Evolutionary conservation across 2,329 filamentous ascomycete genomes (phyloP).

Genomic region (Botryotinia calthae): DNA sequence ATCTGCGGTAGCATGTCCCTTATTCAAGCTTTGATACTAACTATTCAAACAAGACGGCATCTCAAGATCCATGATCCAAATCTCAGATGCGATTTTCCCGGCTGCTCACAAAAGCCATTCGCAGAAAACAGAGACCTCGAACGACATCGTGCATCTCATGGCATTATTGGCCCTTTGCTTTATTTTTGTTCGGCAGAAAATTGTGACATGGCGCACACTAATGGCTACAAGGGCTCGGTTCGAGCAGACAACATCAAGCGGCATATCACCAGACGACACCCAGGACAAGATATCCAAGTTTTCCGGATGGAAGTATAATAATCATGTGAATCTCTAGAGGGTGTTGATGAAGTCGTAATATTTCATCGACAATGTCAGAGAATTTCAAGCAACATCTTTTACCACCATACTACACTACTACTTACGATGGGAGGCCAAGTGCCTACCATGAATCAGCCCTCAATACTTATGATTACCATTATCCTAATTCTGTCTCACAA

Average conservation of each 20-base stretch:
- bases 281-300: not conserved
- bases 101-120: not conserved
- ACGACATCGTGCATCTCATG: not conserved
- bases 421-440: no score
- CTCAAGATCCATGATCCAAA: not conserved
- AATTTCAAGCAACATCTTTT: not conserved
- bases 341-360: not conserved
- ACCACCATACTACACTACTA: no score
- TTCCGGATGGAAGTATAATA: not conserved
- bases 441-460: no score
- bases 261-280: not conserved
- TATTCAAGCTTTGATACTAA: not conserved
- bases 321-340: not conserved
- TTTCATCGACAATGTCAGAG: conserved; percentile 1
- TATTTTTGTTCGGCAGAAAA: not conserved
- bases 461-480: no score
- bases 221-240: not conserved
- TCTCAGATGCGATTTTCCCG: not conserved
- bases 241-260: not conserved
- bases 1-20: no score
- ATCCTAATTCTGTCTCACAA: no score
- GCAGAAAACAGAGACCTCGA: not conserved
- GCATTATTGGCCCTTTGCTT: not conserved
- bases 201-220: not conserved
- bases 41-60: not conserved